Evolutionary conservation across 257 asterid species (phyloP), one percentile per base, ranked within the genome.

Genomic region (Solanum tarapatanum): DNA sequence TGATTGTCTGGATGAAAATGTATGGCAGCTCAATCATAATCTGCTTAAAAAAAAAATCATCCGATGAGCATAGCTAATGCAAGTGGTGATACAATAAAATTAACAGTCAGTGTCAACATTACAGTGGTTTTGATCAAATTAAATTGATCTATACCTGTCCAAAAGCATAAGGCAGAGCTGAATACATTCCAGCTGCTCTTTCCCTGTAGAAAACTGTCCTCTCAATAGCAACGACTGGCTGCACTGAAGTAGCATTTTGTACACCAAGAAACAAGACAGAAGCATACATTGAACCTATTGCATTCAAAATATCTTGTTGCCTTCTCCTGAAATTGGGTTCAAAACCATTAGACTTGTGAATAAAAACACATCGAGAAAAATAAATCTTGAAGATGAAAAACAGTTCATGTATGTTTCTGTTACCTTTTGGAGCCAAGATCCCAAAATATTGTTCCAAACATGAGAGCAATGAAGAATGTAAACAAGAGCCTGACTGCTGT

Each of bases 141-240:
- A 41, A 37, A 41, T 77, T 66, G 37, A 6, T 45, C n/a, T 43
- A 28, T 90, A 93, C 98, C 94, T 95, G 99, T 87, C 93, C 97
- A 72, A 93, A 93, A 23, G 98, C 98, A 87, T 96, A 95, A 1
- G 99, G 94, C 64, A 95, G 79, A 89, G 99, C 94, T 1, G 98
- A 93, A 84, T 94, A 96, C 98, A 95, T 97, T 83, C 99, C 98
- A 3, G 98, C 98, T 1, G 98, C 99, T 88, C 94, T 92, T 90
- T 96, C 98, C 89, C 98, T 91, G 77, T 95, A 96, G 86, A 94
- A 95, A 7, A 96, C 97, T 16, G 97, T 94, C 88, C 99, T 92
- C 88, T 95, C 99, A 26, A 93, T 66, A 1, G 97, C 95, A 11
- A 96, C 92, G 10, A 95, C 93, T 19, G 98, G 98, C 89, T 95